Percentiles rank a stretch among this genome's conserved stretches.
Conservation (phyloP, 2,329 filamentous ascomycete species). For the Colletotrichum neosansevieriae region DNA sequence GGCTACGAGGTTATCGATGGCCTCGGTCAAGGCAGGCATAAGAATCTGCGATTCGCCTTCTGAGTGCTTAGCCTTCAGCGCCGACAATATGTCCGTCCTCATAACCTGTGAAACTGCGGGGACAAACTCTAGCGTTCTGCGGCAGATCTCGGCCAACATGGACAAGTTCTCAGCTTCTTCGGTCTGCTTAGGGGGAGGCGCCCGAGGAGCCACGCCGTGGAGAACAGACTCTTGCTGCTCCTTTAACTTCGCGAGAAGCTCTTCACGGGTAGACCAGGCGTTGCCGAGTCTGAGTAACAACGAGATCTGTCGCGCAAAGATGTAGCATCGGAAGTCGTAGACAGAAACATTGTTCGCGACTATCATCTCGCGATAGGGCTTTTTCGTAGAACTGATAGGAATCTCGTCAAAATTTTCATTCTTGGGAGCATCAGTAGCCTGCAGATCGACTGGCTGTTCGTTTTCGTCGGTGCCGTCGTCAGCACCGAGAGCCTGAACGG, state of each 20-base stretch:
- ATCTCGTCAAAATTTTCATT: constrained; percentile 65
- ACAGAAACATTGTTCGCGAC: constrained; percentile 94
- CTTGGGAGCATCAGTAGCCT: constrained; percentile 54
- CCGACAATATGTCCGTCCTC: constrained; percentile 79
- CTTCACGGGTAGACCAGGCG: constrained; percentile 71
- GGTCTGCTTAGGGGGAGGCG: constrained; percentile 60
- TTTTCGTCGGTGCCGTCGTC: constrained; percentile 49
- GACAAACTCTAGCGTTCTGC: constrained; percentile 85
- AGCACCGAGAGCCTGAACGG: constrained; percentile 54
- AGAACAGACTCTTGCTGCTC: constrained; percentile 71
- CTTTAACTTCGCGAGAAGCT: constrained; percentile 71
- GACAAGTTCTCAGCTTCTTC: constrained; percentile 80
- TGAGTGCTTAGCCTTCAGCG: constrained; percentile 55
- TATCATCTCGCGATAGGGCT: constrained; percentile 92
- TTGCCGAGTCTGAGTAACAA: constrained; percentile 88
- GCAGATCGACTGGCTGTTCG: constrained; percentile 63
- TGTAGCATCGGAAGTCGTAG: constrained; percentile 94
- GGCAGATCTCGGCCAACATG: constrained; percentile 88
- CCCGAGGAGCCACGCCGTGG: constrained; percentile 67
- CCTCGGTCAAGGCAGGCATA: constrained; percentile 58
- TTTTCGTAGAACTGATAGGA: constrained; percentile 73
- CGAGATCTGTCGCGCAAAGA: constrained; percentile 89
- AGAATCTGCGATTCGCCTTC: constrained; percentile 46
- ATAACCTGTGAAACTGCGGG: constrained; percentile 83
- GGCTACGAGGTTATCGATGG: constrained; percentile 79